Evolutionary conservation across 208 protist species (phyloP).

Genomic region (Herpetomonas tarakana): DNA sequence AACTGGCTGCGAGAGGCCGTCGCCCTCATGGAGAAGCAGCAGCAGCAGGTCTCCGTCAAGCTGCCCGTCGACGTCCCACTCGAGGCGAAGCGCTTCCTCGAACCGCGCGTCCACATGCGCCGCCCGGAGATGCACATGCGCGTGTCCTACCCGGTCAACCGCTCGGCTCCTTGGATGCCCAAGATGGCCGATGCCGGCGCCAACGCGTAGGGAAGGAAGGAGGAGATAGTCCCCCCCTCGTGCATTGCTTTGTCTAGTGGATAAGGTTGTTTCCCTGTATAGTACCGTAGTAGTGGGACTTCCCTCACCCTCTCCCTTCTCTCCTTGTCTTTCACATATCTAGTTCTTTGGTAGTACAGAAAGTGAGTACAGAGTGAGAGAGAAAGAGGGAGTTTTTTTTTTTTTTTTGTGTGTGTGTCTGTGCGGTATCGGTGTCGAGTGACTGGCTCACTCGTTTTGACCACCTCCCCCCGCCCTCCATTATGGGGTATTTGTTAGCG

Average conservation of each 20-base stretch:
- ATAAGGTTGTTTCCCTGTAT: not conserved
- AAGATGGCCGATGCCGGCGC: slow-evolving; percentile 70
- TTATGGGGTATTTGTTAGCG: too few relatives aligned
- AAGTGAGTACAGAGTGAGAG: too few relatives aligned
- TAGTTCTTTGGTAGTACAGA: too few relatives aligned
- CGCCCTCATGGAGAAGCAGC: slow-evolving; percentile 72
- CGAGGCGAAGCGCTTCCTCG: slow-evolving; percentile 77
- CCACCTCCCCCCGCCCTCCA: not conserved
- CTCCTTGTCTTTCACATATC: slow-evolving; percentile 5
- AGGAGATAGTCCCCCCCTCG: not conserved
- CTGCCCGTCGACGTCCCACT: slow-evolving; percentile 79
- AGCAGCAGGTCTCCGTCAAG: slow-evolving; percentile 79
- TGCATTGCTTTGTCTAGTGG: not conserved
- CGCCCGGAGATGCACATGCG: slow-evolving; percentile 87
- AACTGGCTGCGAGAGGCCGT: slow-evolving; percentile 68
- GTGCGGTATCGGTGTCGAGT: not conserved
- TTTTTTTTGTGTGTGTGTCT: not conserved
- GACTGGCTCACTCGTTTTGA: not conserved
- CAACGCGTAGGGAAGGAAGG: slow-evolving; percentile 82
- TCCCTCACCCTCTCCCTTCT: not conserved
- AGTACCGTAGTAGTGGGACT: not conserved
- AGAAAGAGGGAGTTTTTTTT: too few relatives aligned
- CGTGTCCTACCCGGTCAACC: slow-evolving; percentile 85
- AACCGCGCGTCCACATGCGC: slow-evolving; percentile 86
- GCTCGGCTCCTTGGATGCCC: slow-evolving; percentile 87